These are phyloP conservation scores for Scenedesmus sp. DNA, from an alignment of 163 green algal species.

Conservation along the genomic window DNA sequence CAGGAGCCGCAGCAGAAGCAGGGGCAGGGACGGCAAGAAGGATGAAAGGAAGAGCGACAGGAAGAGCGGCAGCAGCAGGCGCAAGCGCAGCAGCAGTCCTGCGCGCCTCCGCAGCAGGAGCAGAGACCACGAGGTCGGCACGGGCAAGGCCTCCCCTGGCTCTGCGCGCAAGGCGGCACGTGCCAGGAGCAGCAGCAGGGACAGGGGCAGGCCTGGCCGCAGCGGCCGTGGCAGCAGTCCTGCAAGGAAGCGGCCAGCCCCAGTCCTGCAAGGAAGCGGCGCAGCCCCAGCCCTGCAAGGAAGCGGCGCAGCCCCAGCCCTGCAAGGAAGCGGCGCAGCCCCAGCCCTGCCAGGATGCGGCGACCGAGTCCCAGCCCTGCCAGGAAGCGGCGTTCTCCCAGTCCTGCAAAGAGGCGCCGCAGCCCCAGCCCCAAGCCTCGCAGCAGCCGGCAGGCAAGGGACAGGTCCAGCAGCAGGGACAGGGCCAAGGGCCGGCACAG, in stretches of 20 bases:
- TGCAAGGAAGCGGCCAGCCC: background rate
- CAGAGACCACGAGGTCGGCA: background rate
- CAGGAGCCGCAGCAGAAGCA: slow-evolving; percentile 10
- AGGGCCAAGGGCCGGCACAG: background rate
- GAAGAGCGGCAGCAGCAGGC: background rate
- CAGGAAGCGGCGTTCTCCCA: background rate
- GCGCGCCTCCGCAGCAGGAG: slow-evolving; percentile 1
- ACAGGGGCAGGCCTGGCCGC: background rate
- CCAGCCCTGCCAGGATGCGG: background rate
- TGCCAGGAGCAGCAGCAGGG: slow-evolving; percentile 25
- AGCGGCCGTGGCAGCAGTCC: background rate
- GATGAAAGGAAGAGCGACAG: background rate
- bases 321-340: background rate
- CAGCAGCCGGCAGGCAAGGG: background rate
- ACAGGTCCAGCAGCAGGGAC: background rate
- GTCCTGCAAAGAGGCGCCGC: background rate
- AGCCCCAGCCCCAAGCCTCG: background rate
- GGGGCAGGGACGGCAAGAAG: background rate
- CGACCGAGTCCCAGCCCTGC: background rate
- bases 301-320: background rate
- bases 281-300: background rate
- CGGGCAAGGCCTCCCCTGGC: background rate
- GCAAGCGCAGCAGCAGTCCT: background rate
- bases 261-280: background rate
- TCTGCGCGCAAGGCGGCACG: background rate